Evolutionary conservation across 1,139 yeast genomes (phyloP), one percentile per base, ranked within the genome.

Genomic region (Debaryomycetaceae sp.): DNA sequence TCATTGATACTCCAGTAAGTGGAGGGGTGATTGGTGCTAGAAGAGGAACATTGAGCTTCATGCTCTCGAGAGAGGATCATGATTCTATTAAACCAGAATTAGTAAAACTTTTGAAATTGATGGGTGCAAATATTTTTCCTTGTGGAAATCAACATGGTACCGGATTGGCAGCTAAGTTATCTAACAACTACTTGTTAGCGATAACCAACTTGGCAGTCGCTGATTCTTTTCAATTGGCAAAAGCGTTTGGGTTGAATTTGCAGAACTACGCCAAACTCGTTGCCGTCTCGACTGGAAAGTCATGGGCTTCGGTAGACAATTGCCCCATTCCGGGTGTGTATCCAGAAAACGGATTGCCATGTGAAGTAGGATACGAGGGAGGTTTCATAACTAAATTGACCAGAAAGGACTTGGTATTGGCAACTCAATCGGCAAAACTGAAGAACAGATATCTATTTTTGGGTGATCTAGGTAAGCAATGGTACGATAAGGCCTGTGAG

Each of bases 21-120:
- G 85, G 85, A 4, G 85, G 85, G 20, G 81, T 76, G 1, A 75
- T 76, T 1, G 85, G 85, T 5, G 85, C 85, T 5, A 59, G 76
- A 44, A 77, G 78, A 45, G 84, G 69, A 1, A 73, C 83, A 0
- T 66, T 80, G 37, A 75, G 83, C 5, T 80, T 80, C 56, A 80
- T 80, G 85, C 72, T 80, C 33, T 80, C 83, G 4, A 56, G 75
- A 45, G 59, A 61, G 6, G 51, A 55, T 35, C 57, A 56, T 17
- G 64, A 59, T 9, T 56, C 60, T 22, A 58, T 71, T 17, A 46
- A 65, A 1, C 66, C 70, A 6, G 45, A 51, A 0, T 60, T 72
- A 46, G 51, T 49, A 8, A 49, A 45, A 6, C 59, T 75, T 33
- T 65, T 80, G 49, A 56, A 62, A 39, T 66, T 63, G 47, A 80